These are phyloP conservation scores for Cryomyces minteri DNA, from an alignment of 495 filamentous ascomycete species.

Conservation along the genomic window DNA sequence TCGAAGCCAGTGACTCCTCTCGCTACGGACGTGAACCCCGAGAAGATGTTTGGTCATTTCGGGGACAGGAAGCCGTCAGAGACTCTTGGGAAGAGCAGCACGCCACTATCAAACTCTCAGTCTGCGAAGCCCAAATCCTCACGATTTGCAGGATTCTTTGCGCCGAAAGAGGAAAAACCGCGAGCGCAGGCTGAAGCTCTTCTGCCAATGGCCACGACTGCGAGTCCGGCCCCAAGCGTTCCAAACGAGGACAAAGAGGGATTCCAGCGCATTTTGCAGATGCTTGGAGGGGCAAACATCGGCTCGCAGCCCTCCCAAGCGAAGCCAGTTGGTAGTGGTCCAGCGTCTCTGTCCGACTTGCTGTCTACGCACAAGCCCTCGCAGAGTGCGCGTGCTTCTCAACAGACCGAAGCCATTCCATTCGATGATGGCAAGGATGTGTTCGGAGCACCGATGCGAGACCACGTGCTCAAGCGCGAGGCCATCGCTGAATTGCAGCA, in stretches of 20 bases:
- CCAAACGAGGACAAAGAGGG: slow-evolving; percentile 67
- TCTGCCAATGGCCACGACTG: slow-evolving; percentile 12
- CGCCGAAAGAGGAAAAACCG: slow-evolving; percentile 38
- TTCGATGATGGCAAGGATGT: neutral
- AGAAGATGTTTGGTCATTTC: slow-evolving; percentile 68
- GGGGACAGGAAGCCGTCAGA: slow-evolving; percentile 25
- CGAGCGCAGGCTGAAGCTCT: slow-evolving; percentile 24
- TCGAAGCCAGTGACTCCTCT: slow-evolving; percentile 33
- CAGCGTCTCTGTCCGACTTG: neutral
- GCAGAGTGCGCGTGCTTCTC: neutral
- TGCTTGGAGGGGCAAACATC: slow-evolving; percentile 41
- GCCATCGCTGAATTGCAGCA: neutral
- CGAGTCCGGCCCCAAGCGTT: slow-evolving; percentile 17
- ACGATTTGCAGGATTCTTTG: slow-evolving; percentile 71
- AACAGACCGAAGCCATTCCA: slow-evolving; percentile 8
- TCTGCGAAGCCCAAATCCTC: slow-evolving; percentile 39
- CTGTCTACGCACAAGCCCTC: neutral
- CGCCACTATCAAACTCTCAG: slow-evolving; percentile 4
- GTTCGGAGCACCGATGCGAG: neutral
- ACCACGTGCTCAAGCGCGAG: neutral
- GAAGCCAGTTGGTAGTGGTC: neutral
- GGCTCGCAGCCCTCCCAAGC: slow-evolving; percentile 1
- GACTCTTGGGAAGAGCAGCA: neutral
- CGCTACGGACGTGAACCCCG: slow-evolving; percentile 46
- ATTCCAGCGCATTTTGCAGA: slow-evolving; percentile 73